Percentiles rank a stretch among this genome's conserved stretches.
These are phyloP conservation scores for Didymellaceae sp. DNA, from an alignment of 2,329 filamentous ascomycete genomes.

Conservation along the genomic window DNA sequence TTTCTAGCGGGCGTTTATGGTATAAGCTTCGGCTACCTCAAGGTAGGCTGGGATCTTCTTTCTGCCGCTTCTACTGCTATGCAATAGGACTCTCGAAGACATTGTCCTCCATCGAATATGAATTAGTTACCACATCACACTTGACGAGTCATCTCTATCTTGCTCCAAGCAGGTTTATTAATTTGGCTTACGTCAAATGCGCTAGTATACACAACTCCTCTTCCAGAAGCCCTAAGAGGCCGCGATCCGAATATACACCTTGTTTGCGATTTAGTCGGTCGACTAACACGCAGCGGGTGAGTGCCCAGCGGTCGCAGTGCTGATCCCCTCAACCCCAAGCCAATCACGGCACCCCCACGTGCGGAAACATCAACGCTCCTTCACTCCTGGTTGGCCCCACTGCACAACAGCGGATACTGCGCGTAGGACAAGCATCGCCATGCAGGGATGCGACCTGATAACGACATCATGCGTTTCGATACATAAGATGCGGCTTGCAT, in stretches of 20 bases:
- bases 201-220: background rate
- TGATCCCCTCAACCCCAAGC: conserved; percentile 1
- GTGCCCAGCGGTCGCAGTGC: background rate
- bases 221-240: background rate
- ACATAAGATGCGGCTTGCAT: conserved; percentile 5
- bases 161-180: background rate
- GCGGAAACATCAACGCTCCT: background rate
- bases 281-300: background rate
- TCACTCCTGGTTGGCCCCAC: conserved; percentile 5
- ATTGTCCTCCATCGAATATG: background rate
- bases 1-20: conserved; percentile 13
- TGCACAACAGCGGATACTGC: conserved; percentile 1
- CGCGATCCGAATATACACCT: background rate
- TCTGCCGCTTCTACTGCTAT: background rate
- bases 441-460: background rate
- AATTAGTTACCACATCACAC: background rate
- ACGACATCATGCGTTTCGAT: background rate
- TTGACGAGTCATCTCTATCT: too few relatives aligned
- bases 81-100: background rate
- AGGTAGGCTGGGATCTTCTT: conserved; percentile 1
- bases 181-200: background rate
- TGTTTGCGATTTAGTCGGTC: background rate
- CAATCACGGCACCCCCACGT: conserved; percentile 13
- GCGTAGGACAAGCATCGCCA: conserved; percentile 10
- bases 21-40: background rate